Conservation (phyloP, 371 early-diverging fungal species). For the Mortierella sp. region DNA sequence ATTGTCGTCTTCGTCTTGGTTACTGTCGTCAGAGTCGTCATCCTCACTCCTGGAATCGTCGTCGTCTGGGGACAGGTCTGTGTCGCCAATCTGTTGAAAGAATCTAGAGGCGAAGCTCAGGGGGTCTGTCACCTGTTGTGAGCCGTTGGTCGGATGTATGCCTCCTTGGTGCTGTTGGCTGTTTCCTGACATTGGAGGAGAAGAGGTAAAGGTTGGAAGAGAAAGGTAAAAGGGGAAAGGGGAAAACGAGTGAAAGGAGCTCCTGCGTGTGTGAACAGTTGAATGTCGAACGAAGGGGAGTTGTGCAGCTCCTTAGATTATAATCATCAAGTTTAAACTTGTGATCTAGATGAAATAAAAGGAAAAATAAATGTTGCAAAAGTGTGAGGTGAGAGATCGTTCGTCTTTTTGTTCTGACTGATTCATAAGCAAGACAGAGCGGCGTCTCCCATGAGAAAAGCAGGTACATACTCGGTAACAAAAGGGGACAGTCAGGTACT, state of each 20-base stretch:
- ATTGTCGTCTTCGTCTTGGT: conserved; percentile 15
- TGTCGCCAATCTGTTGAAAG: conserved; percentile 51
- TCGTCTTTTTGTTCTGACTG: neutral
- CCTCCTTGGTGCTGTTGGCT: conserved; percentile 4
- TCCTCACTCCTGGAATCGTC: conserved; percentile 38
- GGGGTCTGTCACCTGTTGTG: conserved; percentile 37
- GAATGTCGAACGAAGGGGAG: conserved; percentile 3
- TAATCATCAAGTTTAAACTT: neutral
- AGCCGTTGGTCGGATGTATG: conserved; percentile 6
- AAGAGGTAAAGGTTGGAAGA: neutral
- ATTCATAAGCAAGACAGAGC: conserved; percentile 3
- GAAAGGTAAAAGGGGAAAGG: neutral
- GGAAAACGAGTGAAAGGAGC: neutral
- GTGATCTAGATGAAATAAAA: neutral
- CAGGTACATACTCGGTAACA: neutral
- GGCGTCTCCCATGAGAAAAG: neutral
- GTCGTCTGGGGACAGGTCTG: conserved; percentile 25
- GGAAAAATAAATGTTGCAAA: neutral
- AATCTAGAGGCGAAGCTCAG: conserved; percentile 51
- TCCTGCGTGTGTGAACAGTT: neutral
- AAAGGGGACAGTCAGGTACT: neutral
- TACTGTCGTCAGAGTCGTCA: conserved; percentile 18
- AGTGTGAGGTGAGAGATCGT: neutral
- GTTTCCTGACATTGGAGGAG: conserved; percentile 13
- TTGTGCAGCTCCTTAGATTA: neutral